Conservation (phyloP, 2,329 filamentous ascomycete species). For the Scedosporium aurantiacum region DNA sequence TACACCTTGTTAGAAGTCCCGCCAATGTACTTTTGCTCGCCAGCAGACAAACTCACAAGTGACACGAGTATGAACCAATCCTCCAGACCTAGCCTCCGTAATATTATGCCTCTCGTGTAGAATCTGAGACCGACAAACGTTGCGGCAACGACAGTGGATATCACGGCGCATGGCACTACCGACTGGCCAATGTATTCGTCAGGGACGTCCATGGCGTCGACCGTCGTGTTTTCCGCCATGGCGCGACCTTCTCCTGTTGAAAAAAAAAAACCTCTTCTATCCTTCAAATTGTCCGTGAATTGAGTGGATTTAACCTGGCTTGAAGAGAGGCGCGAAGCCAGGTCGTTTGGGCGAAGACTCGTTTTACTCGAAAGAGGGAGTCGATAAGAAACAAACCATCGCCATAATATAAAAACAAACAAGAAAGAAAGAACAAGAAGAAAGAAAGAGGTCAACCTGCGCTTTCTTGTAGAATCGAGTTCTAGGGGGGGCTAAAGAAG, state of each 20-base stretch:
- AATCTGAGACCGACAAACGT: constrained; percentile 19
- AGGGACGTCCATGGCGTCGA: not conserved
- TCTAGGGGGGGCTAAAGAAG: not conserved
- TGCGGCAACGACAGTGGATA: constrained; percentile 16
- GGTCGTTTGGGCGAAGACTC: no score
- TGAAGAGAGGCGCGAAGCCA: no score
- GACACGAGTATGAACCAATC: constrained; percentile 23
- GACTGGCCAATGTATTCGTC: constrained; percentile 11
- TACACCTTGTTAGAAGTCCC: not conserved
- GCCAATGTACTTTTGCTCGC: not conserved
- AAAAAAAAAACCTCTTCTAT: no score
- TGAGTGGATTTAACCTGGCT: no score
- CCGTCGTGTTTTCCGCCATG: not conserved
- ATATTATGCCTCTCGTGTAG: constrained; percentile 21
- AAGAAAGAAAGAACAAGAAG: not conserved
- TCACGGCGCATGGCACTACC: constrained; percentile 11
- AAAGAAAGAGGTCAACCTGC: not conserved
- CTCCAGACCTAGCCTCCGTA: constrained; percentile 21
- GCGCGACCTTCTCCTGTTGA: not conserved
- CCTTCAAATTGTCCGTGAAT: no score
- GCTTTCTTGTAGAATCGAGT: not conserved
- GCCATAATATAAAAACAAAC: no score
- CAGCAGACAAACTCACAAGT: constrained; percentile 8
- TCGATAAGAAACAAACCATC: not conserved
- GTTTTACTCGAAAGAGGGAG: not conserved